Percentiles rank a stretch among this genome's conserved stretches.
Evolutionary conservation across 805 yeast genomes (phyloP).

Genomic region (Barnettozyma vustinii): DNA sequence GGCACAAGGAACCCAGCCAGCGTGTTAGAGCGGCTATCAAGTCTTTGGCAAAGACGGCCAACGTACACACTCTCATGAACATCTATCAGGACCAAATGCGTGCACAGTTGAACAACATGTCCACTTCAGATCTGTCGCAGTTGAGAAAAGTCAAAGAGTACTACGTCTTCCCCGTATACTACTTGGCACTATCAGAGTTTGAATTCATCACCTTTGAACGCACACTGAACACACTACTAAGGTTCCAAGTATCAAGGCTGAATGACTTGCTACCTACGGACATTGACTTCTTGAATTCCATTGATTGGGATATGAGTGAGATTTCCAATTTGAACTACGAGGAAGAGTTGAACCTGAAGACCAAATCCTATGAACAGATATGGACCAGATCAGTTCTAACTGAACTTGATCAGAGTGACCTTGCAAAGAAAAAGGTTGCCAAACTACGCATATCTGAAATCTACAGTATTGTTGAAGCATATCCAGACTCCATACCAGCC

Average conservation of each 20-base stretch:
- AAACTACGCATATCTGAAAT: constrained; percentile 52
- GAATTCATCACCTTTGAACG: constrained; percentile 15
- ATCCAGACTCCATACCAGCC: constrained; percentile 48
- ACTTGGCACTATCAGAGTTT: constrained; percentile 11
- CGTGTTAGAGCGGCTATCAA: constrained; percentile 20
- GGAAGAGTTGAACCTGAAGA: constrained; percentile 1
- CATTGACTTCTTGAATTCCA: constrained; percentile 12
- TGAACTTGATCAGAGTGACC: constrained; percentile 7
- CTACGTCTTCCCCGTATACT: constrained; percentile 18
- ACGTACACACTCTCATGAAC: constrained; percentile 5
- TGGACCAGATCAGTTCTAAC: constrained; percentile 19
- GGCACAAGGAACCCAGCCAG: constrained; percentile 20
- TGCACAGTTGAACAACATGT: constrained; percentile 6
- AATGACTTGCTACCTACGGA: constrained; percentile 4
- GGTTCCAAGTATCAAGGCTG: constrained; percentile 8
- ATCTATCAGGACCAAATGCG: constrained; percentile 18
- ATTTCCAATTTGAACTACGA: constrained; percentile 11
- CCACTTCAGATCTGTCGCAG: constrained; percentile 4
- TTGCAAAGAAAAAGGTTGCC: constrained; percentile 12
- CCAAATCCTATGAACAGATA: constrained; percentile 7
- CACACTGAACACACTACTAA: constrained; percentile 15
- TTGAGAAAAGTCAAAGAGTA: constrained; percentile 16
- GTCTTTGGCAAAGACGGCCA: constrained; percentile 2
- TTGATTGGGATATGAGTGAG: constrained; percentile 19
- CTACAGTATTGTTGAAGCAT: constrained; percentile 49